These are phyloP conservation scores for Trichosanthes truncata DNA, from an alignment of 306 rosid species.

Conservation along the genomic window DNA sequence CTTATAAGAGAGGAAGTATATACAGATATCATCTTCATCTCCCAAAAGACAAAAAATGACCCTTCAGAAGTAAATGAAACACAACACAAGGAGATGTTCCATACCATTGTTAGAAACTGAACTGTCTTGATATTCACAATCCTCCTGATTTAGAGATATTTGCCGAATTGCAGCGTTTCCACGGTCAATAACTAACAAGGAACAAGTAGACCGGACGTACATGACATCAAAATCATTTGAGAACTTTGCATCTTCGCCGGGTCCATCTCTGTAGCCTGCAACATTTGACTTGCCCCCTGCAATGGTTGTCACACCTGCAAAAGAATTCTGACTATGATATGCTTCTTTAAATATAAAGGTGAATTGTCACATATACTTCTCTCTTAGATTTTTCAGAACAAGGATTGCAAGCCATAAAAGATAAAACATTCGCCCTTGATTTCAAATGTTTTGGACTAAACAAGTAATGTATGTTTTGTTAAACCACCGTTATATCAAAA, in stretches of 20 bases:
- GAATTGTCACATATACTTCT: neutral
- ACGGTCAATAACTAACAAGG: slow-evolving; percentile 86
- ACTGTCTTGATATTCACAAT: slow-evolving; percentile 71
- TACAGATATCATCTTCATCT: neutral
- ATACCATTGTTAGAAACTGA: slow-evolving; percentile 79
- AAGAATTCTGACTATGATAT: slow-evolving; percentile 9
- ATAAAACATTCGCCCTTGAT: neutral
- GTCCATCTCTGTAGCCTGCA: slow-evolving; percentile 93
- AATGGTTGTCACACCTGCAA: slow-evolving; percentile 84
- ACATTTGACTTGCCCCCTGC: slow-evolving; percentile 94
- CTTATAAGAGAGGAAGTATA: neutral
- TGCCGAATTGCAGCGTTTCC: slow-evolving; percentile 96
- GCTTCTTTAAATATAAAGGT: neutral
- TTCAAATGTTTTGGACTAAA: neutral
- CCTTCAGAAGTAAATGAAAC: neutral
- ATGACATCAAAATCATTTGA: slow-evolving; percentile 86
- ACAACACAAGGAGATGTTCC: slow-evolving; percentile 6
- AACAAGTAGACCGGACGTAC: slow-evolving; percentile 78
- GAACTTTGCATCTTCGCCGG: slow-evolving; percentile 94
- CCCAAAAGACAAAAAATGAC: neutral
- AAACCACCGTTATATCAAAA: neutral
- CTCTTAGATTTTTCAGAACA: neutral
- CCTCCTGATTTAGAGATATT: slow-evolving; percentile 74
- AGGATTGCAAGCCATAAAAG: neutral
- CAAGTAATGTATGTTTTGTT: neutral